Base-by-base conservation (phyloP, 345 rosid species). In the Viola odorata region DNA sequence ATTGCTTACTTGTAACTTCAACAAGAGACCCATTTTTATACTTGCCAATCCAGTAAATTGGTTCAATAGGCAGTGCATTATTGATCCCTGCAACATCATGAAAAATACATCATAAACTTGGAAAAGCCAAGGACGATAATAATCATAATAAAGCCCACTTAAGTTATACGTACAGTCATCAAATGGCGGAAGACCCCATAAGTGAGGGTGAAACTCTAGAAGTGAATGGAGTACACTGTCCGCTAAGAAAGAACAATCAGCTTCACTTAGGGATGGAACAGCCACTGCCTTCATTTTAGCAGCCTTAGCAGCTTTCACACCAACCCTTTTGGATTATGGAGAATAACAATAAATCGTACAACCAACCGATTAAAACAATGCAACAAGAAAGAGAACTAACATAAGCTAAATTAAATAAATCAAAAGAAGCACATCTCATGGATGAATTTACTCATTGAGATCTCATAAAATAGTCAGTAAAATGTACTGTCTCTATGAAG, bases 121-220 rank as follows among this genome's bases (percentile, higher is more conserved):
- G 32, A 23, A 1, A 23, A 23, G 32, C 2, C 32, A 23, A 23
- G 32, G 32, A 23, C 32, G 32, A 23, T 23, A 23, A 1, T 23
- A 23, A 1, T 23, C 32, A 23, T 23, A 23, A 23, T 2, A 23
- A 23, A 23, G 2, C 32, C 2, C 32, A 23, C 32, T 23, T 23
- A 23, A 23, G 1, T 23, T 23, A 51, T 17, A 17, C 23, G 10
- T 57, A 78, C 82, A 72, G 50, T 78, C 80, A 55, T 75, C 69
- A 39, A 78, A 78, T 42, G 68, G 75, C 37, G 80, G 80, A 62
- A 78, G 82, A 66, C 75, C 73, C 80, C 82, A 78, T 8, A 40
- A 45, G 59, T 75, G 75, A 8, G 80, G 82, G 55, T 12, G 73
- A 59, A 78, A 75, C 57, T 78, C 75, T 16, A 78, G 68, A 41